Base-by-base conservation (phyloP, 306 rosid species). In the Sicyos baderoa region DNA sequence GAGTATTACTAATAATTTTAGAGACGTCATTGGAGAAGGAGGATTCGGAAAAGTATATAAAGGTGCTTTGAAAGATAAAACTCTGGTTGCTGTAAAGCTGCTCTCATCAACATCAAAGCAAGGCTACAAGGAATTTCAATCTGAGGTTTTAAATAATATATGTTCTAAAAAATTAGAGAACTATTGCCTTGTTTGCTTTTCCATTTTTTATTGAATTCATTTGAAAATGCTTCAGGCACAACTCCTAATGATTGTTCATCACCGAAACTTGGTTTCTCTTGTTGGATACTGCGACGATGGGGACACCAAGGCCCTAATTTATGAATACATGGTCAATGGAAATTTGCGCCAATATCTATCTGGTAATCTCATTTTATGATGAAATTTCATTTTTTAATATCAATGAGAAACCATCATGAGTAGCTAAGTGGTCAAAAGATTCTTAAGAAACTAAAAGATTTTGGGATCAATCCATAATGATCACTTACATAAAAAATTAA, bases 261-360 rank as follows among this genome's bases (percentile, higher is more conserved):
- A 78, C 13, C 35, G 77, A 25, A 47, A 78, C 23, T 52, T 81
- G 25, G 76, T 71, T 19, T 63, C 72, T 57, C 81, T 82, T 1
- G 58, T 79, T 66, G 86, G 86, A 1, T 79, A 73, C 18, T 82
- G 83, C 17, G 64, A 79, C 4, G 79, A 79, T 19, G 73, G 77
- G 1, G 23, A 16, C 6, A 44, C 27, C 12, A 73, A 25, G 65
- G 81, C 77, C 0, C 78, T 82, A 14, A 67, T 79, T 29, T 82
- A 76, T 22, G 82, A 78, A 42, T 62, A 70, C 32, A 74, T 78
- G 76, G 68, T 51, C 5, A 70, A 74, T 54, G 82, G 78, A 0
- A 55, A 78, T 29, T 51, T 78, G 7, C 56, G 16, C 0, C 64
- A 70, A 8, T 70, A 56, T 4, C 48, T 78, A 54, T 74, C 73